phyloP scores from a whole-genome alignment of 768 basidiomycete genomes.

The Bullera alba region DNA sequence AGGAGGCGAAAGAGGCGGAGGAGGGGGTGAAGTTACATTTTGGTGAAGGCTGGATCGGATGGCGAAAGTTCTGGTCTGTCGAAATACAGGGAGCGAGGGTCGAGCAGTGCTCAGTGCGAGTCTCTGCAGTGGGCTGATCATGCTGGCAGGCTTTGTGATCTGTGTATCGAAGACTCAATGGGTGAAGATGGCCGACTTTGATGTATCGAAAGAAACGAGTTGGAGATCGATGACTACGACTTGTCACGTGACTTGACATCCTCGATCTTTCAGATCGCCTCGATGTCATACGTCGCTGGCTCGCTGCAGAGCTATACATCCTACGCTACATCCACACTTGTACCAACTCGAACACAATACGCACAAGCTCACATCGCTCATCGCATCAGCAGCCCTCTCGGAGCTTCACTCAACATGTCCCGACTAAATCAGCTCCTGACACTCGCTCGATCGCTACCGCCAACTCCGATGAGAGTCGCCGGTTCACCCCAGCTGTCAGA shows the following conservation, averaged over 20 bases:
- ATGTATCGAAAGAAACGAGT: too few species aligned
- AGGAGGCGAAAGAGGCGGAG: too few species aligned
- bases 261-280: not conserved
- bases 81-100: not conserved
- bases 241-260: not conserved
- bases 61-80: not conserved
- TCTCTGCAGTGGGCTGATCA: too few species aligned
- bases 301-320: not conserved
- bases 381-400: not conserved
- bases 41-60: too few species aligned
- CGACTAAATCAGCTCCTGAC: slow-evolving; percentile 23
- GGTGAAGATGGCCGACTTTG: too few species aligned
- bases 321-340: too few species aligned
- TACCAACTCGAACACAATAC: not conserved
- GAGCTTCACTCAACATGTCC: slow-evolving; percentile 6
- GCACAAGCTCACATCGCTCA: not conserved
- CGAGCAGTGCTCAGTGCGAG: not conserved
- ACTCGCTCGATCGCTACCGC: slow-evolving; percentile 33
- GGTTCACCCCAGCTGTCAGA: slow-evolving; percentile 32
- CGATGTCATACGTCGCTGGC: not conserved
- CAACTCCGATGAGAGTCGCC: slow-evolving; percentile 31
- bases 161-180: too few species aligned
- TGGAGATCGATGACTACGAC: not conserved
- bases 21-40: too few species aligned
- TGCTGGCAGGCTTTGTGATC: too few species aligned